Percentiles rank a stretch among this genome's conserved stretches.
phyloP scores from a whole-genome alignment of 305 asterid species.

The Fraxinus platypoda region DNA sequence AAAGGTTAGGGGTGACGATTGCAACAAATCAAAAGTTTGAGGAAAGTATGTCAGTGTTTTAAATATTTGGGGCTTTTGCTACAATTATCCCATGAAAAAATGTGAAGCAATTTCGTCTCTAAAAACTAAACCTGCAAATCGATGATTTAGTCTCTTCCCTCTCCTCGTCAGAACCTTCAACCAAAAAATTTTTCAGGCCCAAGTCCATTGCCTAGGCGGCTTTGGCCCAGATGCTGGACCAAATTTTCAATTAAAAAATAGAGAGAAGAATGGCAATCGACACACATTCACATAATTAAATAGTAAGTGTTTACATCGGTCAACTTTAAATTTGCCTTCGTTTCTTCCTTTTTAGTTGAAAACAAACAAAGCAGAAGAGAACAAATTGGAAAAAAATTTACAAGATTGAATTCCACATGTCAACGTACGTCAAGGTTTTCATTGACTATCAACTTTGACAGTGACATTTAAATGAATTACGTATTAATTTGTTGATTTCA shows the following conservation, averaged over 20 bases:
- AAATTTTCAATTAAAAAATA: too few species aligned
- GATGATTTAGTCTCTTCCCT: conserved; percentile 56
- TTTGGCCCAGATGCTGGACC: neutral
- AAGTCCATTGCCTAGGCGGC: neutral
- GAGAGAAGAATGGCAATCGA: neutral
- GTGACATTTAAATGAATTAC: neutral
- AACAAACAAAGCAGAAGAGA: neutral
- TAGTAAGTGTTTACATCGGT: neutral
- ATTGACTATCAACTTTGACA: neutral
- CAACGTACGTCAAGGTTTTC: neutral
- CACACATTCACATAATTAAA: neutral
- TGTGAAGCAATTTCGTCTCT: neutral
- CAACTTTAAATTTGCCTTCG: neutral
- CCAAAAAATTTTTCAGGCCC: conserved; percentile 27
- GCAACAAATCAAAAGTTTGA: too few species aligned
- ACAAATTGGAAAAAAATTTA: neutral
- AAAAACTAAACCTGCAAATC: neutral
- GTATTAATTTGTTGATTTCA: neutral
- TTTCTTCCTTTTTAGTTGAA: neutral
- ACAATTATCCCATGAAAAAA: neutral
- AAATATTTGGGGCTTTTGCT: too few species aligned
- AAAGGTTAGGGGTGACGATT: too few species aligned
- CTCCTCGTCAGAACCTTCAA: conserved; percentile 14
- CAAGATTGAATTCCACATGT: neutral
- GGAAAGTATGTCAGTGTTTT: too few species aligned